Base-by-base conservation (phyloP, 108 stramenopile genomes). In the Cyclotella choctawhatcheeana region DNA sequence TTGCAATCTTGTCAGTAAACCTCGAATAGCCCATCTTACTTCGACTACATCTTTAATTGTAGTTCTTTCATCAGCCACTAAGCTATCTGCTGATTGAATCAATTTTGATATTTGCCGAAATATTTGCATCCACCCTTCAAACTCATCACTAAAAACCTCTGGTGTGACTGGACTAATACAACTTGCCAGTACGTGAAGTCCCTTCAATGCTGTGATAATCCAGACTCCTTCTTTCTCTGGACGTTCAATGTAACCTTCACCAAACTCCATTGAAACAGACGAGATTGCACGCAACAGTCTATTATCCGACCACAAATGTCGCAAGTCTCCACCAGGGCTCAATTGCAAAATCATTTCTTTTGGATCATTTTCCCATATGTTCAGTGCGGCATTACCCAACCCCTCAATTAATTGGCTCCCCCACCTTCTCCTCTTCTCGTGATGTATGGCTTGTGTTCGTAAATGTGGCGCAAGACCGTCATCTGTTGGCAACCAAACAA, bases 361-460 rank as follows among this genome's bases (percentile, higher is more conserved):
- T 18, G 54, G 26, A 52, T 55, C 31, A 33, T 54, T 74, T 33
- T 68, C 45, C 64, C 77, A 70, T 60, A 53, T 55, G 26, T 31
- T 13, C 60, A 74, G 70, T 12, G 73, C 66, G 29, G 75, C 64
- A 40, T 71, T 59, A 16, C 81, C 84, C 44, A 88, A 37, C 51
- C 84, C 81, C 50, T 79, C 66, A 33, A 89, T 50, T 25, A 87
- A 60, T 58, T 87, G 86, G 61, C 77, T 68, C 40, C 79, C 77
- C 85, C 82, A 86, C 69, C 86, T 76, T 59, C 81, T 58, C 62
- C 89, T 80, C 76, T 83, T 86, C 35, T 89, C 89, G 44, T 89
- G 89, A 67, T 89, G 89, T 44, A 89, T 61, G 10, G 45, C 51
- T 66, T 89, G 89, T 44, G 74, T 73, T 35, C 61, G 44, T 47